phyloP scores from a whole-genome alignment of 2,329 filamentous ascomycete genomes.

The Coniochaeta sp. region DNA sequence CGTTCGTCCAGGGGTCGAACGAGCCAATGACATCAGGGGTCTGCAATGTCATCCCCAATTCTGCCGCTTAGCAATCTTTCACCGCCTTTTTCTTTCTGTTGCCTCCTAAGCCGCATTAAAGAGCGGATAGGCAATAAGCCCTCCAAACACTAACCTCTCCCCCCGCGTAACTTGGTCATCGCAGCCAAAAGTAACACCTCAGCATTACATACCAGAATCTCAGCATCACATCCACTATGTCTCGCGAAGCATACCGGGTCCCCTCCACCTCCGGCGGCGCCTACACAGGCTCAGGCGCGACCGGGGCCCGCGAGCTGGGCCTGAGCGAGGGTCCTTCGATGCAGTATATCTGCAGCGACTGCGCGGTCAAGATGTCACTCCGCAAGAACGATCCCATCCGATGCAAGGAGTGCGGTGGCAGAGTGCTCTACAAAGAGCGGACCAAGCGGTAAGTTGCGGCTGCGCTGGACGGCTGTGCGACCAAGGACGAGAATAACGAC shows the following conservation, averaged over 20 bases:
- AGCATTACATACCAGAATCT: too few relatives aligned
- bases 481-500: constrained; percentile 5
- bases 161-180: not conserved
- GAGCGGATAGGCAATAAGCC: too few relatives aligned
- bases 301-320: constrained; percentile 22
- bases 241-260: constrained; percentile 72
- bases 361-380: constrained; percentile 67
- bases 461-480: not conserved
- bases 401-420: constrained; percentile 89
- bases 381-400: constrained; percentile 74
- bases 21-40: not conserved
- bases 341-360: constrained; percentile 76
- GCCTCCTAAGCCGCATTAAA: not conserved
- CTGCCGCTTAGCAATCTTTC: constrained; percentile 6
- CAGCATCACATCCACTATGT: constrained; percentile 32
- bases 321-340: constrained; percentile 47
- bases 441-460: constrained; percentile 73
- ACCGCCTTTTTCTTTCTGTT: constrained; percentile 11
- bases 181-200: not conserved
- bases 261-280: constrained; percentile 43
- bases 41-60: not conserved
- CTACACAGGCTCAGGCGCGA: constrained; percentile 25
- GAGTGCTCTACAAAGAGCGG: constrained; percentile 94
- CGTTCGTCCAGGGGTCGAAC: not conserved
- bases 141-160: too few relatives aligned